phyloP scores from a whole-genome alignment of 345 rosid species.

The Adansonia digitata region DNA sequence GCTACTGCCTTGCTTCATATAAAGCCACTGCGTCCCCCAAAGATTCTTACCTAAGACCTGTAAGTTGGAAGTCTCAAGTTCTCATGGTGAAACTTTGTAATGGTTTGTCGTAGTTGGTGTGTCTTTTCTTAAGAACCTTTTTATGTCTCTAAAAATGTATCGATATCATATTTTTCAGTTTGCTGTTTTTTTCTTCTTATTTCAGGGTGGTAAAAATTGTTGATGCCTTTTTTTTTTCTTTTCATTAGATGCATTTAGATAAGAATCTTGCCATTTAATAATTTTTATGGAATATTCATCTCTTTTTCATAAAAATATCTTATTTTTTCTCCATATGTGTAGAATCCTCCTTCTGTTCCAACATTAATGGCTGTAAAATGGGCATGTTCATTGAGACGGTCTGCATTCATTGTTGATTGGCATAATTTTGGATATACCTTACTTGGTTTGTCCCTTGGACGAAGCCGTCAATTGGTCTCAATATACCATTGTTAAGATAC shows the following conservation, averaged over 20 bases:
- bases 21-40: background rate
- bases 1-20: background rate
- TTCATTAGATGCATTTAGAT: background rate
- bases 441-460: slow-evolving; percentile 82
- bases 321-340: slow-evolving; percentile 16
- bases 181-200: background rate
- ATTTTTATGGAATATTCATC: background rate
- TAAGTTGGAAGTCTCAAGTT: background rate
- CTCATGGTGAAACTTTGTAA: background rate
- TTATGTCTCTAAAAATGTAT: background rate
- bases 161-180: background rate
- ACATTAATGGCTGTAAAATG: slow-evolving; percentile 80
- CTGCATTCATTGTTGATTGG: slow-evolving; percentile 84
- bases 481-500: slow-evolving; percentile 68
- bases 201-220: background rate
- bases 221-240: background rate
- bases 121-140: background rate
- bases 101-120: background rate
- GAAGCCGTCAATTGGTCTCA: slow-evolving; percentile 68
- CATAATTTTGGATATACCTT: slow-evolving; percentile 96
- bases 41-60: background rate
- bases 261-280: background rate
- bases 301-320: slow-evolving; percentile 1
- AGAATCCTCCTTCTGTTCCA: slow-evolving; percentile 99
- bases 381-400: slow-evolving; percentile 76